Conservation (phyloP, 805 yeast genomes). For the Saccharomyces jurei region DNA sequence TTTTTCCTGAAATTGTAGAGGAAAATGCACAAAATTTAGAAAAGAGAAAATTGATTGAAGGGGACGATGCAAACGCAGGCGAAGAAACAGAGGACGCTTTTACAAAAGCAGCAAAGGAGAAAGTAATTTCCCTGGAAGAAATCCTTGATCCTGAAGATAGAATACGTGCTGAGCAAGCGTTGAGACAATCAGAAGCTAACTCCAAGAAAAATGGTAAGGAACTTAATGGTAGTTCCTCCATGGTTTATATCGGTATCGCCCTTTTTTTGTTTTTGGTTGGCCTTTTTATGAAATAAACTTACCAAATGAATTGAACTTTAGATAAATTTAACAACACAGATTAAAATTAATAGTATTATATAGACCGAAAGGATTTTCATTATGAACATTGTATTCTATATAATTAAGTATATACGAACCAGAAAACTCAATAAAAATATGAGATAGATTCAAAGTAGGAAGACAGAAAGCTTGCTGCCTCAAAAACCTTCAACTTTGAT, state of each 20-base stretch:
- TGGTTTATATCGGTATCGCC: conserved; percentile 30
- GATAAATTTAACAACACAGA: background rate
- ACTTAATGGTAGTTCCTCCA: conserved; percentile 9
- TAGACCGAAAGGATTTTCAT: background rate
- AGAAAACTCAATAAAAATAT: background rate
- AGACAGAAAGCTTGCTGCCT: background rate
- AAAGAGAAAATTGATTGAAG: conserved; percentile 11
- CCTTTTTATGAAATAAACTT: conserved; percentile 23
- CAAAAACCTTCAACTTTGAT: conserved; percentile 36
- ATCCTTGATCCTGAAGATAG: conserved; percentile 64
- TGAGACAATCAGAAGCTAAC: conserved; percentile 11
- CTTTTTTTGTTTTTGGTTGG: conserved; percentile 28
- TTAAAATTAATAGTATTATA: background rate
- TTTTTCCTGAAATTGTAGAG: conserved; percentile 63
- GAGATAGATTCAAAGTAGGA: background rate
- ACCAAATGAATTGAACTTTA: background rate
- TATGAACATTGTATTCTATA: background rate
- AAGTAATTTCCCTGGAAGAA: conserved; percentile 31
- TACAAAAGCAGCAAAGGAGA: conserved; percentile 26
- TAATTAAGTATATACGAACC: background rate
- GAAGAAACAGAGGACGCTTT: conserved; percentile 17
- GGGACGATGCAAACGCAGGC: conserved; percentile 6
- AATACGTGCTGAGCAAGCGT: conserved; percentile 39
- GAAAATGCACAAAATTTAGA: conserved; percentile 21
- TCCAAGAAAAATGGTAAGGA: conserved; percentile 5